Percentiles rank a stretch among this genome's conserved stretches.
Evolutionary conservation across 805 yeast genomes (phyloP).

Genomic region (Saccharomycopsis oosterbeekiorum): DNA sequence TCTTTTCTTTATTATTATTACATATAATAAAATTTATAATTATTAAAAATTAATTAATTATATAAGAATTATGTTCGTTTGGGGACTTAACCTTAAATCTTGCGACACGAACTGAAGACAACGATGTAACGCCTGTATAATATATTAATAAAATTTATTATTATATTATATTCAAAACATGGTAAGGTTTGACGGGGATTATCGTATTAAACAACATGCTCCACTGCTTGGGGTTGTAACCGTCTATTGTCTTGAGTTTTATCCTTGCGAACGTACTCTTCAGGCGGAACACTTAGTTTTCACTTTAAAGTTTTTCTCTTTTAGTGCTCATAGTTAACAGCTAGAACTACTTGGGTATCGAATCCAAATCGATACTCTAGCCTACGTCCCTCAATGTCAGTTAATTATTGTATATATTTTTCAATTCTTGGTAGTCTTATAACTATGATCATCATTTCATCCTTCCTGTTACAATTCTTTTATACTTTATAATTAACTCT

Average conservation of each 20-base stretch:
- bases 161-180: constrained; percentile 10
- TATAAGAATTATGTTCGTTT: constrained; percentile 18
- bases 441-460: constrained; percentile 17
- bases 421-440: constrained; percentile 17
- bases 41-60: neutral
- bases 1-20: constrained; percentile 9
- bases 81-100: constrained; percentile 19
- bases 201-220: constrained; percentile 21
- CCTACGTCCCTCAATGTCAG: constrained; percentile 21
- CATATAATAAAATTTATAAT: neutral
- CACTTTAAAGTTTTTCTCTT: constrained; percentile 7
- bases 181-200: constrained; percentile 20
- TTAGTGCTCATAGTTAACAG: constrained; percentile 18
- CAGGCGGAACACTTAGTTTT: constrained; percentile 19
- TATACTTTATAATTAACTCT: constrained; percentile 11
- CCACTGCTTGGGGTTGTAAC: constrained; percentile 20
- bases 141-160: neutral
- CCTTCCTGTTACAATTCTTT: constrained; percentile 16
- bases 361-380: constrained; percentile 20
- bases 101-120: constrained; percentile 20
- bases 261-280: constrained; percentile 18
- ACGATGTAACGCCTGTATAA: constrained; percentile 19
- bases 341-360: constrained; percentile 20
- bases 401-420: constrained; percentile 16
- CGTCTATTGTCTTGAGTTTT: constrained; percentile 20